Evolutionary conservation across 2,329 filamentous ascomycete genomes (phyloP).

Genomic region (Pseudogymnoascus destructans): DNA sequence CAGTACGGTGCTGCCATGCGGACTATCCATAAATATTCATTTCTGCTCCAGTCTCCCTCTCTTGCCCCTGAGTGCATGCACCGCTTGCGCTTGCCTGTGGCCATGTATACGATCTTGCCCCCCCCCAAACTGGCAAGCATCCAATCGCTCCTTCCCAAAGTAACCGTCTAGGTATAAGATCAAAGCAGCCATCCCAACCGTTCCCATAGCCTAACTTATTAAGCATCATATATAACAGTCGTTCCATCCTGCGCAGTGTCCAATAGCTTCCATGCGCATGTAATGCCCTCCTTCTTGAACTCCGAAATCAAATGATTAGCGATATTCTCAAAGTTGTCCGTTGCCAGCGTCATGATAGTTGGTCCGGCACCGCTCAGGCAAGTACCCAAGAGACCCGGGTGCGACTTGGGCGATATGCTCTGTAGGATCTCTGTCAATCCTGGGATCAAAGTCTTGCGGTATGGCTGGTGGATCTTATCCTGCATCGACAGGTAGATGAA

Average conservation of each 20-base stretch:
- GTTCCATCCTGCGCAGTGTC: constrained; percentile 64
- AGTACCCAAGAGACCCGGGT: constrained; percentile 81
- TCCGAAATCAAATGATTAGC: constrained; percentile 63
- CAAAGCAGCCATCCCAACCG: neutral
- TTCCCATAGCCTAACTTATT: neutral
- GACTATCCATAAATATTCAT: neutral
- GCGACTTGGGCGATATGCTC: constrained; percentile 76
- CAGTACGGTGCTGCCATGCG: neutral
- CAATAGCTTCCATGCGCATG: constrained; percentile 75
- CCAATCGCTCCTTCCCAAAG: neutral
- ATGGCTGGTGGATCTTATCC: constrained; percentile 95
- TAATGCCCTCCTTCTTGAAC: constrained; percentile 60
- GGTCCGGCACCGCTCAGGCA: constrained; percentile 91
- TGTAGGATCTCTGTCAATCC: constrained; percentile 82
- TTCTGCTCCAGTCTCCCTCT: neutral
- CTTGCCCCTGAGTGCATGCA: neutral
- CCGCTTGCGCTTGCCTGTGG: neutral
- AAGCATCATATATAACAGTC: neutral
- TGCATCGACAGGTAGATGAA: constrained; percentile 98
- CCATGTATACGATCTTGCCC: neutral
- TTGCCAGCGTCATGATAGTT: constrained; percentile 86
- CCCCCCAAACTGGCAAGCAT: neutral
- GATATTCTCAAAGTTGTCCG: constrained; percentile 77
- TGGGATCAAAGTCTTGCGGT: constrained; percentile 82
- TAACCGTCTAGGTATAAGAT: constrained; percentile 3